Evolutionary conservation across 306 rosid genomes (phyloP).

Genomic region (Medicago ruthenica): DNA sequence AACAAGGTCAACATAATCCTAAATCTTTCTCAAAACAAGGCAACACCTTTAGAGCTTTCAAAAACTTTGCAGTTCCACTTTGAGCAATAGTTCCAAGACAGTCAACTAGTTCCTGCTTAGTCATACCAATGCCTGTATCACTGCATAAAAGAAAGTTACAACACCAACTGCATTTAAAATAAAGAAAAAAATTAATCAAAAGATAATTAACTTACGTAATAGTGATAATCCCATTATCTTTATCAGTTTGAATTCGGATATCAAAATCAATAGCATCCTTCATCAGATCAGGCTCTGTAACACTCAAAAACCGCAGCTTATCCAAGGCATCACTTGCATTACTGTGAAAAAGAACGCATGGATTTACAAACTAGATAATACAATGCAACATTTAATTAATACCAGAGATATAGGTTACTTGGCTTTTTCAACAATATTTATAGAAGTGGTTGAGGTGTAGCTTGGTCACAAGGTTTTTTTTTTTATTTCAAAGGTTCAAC

Average conservation of each 20-base stretch:
- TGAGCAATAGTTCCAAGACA: conserved; percentile 99
- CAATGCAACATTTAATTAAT: not conserved
- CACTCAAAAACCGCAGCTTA: conserved; percentile 90
- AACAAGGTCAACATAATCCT: conserved; percentile 21
- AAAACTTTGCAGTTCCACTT: conserved; percentile 96
- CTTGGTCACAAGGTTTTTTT: not conserved
- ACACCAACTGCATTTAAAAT: conserved; percentile 2
- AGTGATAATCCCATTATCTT: conserved; percentile 80
- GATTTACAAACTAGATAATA: conserved; percentile 6
- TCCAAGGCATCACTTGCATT: conserved; percentile 99
- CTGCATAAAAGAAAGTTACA: conserved; percentile 53
- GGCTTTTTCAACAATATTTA: not conserved
- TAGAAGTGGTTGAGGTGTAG: not conserved
- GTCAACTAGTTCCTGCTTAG: conserved; percentile 85
- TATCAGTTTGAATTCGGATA: conserved; percentile 82
- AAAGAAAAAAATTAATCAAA: not conserved
- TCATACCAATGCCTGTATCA: conserved; percentile 97
- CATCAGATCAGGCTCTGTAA: conserved; percentile 74
- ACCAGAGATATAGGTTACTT: not conserved
- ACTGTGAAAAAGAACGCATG: conserved; percentile 50
- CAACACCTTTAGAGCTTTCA: conserved; percentile 83
- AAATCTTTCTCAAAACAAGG: conserved; percentile 7
- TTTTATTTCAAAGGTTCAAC: not conserved
- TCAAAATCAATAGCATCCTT: conserved; percentile 82
- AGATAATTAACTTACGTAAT: conserved; percentile 63